Conservation (phyloP, 1,139 yeast species). For the Pneumocystis carinii region DNA sequence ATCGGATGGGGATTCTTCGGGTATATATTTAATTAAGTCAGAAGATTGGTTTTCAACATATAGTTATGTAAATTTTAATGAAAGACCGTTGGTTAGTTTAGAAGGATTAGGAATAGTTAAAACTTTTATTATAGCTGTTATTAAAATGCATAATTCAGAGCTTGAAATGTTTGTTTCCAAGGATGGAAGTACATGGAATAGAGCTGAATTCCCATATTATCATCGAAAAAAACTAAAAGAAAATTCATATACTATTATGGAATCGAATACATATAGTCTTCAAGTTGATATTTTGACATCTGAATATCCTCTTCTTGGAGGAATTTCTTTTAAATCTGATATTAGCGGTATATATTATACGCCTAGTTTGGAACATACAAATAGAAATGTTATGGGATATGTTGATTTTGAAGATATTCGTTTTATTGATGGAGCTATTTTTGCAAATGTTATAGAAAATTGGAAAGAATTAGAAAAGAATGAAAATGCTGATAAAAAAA, state of each 20-base stretch:
- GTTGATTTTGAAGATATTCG: conserved; percentile 37
- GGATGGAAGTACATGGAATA: conserved; percentile 38
- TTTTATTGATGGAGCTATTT: conserved; percentile 57
- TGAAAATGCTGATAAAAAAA: conserved; percentile 18
- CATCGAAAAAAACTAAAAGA: conserved; percentile 16
- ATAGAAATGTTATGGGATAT: conserved; percentile 28
- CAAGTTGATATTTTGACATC: conserved; percentile 33
- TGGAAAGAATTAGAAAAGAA: conserved; percentile 15
- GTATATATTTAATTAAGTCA: conserved; percentile 32
- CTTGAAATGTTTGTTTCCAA: conserved; percentile 42
- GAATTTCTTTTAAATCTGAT: conserved; percentile 44
- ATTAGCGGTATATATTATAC: conserved; percentile 46
- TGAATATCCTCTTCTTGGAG: conserved; percentile 15
- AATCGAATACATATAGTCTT: conserved; percentile 42
- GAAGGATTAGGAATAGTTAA: conserved; percentile 36
- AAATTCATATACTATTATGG: conserved; percentile 38
- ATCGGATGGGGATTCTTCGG: neutral
- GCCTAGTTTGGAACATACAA: conserved; percentile 33
- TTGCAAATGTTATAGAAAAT: conserved; percentile 32
- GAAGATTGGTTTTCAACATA: conserved; percentile 40
- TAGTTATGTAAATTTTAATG: conserved; percentile 22
- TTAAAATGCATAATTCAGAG: conserved; percentile 31
- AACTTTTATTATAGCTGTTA: conserved; percentile 39
- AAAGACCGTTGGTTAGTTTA: conserved; percentile 23
- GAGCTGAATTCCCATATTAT: conserved; percentile 38